Percentiles rank a stretch among this genome's conserved stretches.
Evolutionary conservation across 495 filamentous ascomycete species (phyloP).

Genomic region (Penicillium macrosclerotiorum): DNA sequence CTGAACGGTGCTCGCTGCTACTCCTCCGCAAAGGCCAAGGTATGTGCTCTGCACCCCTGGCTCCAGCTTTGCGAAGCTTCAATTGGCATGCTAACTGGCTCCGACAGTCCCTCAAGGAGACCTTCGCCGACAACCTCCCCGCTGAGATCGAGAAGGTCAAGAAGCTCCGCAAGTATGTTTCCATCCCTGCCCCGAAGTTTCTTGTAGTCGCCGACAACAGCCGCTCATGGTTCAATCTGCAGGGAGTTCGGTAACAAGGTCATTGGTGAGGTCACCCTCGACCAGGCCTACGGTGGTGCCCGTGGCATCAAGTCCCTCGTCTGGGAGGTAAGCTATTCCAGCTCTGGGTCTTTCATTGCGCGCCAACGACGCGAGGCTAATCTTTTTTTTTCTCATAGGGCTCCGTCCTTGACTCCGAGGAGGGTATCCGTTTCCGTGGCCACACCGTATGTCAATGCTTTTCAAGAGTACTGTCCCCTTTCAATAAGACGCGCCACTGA

Average conservation of each 20-base stretch:
- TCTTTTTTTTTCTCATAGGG: slow-evolving; percentile 50
- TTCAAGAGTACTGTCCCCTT: too few species aligned
- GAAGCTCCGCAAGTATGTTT: slow-evolving; percentile 86
- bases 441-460: slow-evolving; percentile 62
- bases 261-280: slow-evolving; percentile 95
- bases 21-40: slow-evolving; percentile 83
- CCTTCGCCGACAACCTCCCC: slow-evolving; percentile 92
- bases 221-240: slow-evolving; percentile 22
- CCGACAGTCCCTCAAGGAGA: slow-evolving; percentile 88
- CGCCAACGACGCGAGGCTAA: not conserved
- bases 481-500: not conserved
- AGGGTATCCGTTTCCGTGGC: slow-evolving; percentile 98
- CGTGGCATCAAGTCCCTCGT: slow-evolving; percentile 98
- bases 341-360: not conserved
- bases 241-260: slow-evolving; percentile 94
- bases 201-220: not conserved
- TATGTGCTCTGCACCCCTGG: slow-evolving; percentile 34
- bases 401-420: slow-evolving; percentile 95
- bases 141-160: slow-evolving; percentile 99
- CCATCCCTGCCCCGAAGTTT: not conserved
- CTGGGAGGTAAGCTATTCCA: slow-evolving; percentile 68
- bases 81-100: slow-evolving; percentile 23
- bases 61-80: slow-evolving; percentile 6
- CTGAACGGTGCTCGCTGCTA: slow-evolving; percentile 85
- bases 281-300: slow-evolving; percentile 98